phyloP scores from a whole-genome alignment of 495 filamentous ascomycete species.

The Neurospora sublineolata region DNA sequence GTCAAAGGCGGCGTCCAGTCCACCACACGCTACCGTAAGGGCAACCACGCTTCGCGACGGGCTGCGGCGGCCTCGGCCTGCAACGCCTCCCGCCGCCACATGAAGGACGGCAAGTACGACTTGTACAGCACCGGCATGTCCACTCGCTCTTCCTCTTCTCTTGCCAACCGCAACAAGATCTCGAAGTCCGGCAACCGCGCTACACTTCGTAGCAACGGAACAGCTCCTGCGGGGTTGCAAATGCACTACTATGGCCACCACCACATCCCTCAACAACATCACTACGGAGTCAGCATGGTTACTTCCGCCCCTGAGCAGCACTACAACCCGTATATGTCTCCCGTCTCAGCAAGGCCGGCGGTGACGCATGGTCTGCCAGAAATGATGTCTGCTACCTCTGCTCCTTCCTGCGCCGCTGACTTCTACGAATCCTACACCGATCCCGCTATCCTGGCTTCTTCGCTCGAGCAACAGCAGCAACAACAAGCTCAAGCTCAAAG shows the following conservation, averaged over 20 bases:
- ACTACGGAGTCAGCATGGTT: neutral
- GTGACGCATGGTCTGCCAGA: neutral
- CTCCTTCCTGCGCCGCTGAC: neutral
- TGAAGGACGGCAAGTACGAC: neutral
- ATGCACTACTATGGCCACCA: neutral
- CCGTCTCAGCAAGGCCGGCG: neutral
- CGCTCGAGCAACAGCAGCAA: neutral
- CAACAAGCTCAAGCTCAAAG: neutral
- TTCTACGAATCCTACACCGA: neutral
- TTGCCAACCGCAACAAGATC: neutral
- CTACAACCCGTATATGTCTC: neutral
- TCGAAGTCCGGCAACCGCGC: neutral
- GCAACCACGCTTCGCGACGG: conserved; percentile 13
- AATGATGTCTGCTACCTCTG: neutral
- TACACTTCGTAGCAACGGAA: neutral
- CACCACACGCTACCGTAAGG: conserved; percentile 39
- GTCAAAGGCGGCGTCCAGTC: conserved; percentile 29
- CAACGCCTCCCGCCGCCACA: neutral
- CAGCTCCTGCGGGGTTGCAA: neutral
- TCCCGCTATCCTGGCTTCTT: neutral
- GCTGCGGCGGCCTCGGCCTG: neutral
- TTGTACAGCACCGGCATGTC: neutral
- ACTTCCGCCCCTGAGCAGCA: neutral
- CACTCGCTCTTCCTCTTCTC: neutral
- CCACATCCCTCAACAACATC: neutral